Conservation (phyloP, 768 basidiomycete genomes). For the Hebeloma cylindrosporum region DNA sequence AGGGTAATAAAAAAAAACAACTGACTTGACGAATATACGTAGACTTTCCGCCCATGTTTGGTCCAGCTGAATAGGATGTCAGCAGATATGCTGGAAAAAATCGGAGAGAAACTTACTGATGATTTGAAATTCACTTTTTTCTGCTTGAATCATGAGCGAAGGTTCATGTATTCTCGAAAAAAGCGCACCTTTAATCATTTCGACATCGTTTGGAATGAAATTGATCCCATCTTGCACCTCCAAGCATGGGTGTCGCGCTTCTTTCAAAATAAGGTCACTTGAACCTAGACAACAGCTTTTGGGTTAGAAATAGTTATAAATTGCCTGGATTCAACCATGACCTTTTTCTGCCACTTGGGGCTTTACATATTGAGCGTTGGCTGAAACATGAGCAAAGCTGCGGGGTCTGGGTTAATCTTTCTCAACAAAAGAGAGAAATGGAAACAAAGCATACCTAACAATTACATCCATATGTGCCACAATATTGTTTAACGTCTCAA, state of each 20-base stretch:
- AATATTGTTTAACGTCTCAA: constrained; percentile 80
- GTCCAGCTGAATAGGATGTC: constrained; percentile 62
- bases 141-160: constrained; percentile 33
- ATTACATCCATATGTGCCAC: constrained; percentile 93
- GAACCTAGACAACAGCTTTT: constrained; percentile 48
- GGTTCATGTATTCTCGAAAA: not conserved
- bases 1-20: not conserved
- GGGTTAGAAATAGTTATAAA: not conserved
- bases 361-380: constrained; percentile 87
- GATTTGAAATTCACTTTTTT: constrained; percentile 89
- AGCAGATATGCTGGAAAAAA: not conserved
- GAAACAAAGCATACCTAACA: constrained; percentile 56
- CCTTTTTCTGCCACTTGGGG: constrained; percentile 80
- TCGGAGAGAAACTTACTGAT: constrained; percentile 59
- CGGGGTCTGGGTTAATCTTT: not conserved
- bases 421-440: not conserved
- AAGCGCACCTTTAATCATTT: constrained; percentile 81
- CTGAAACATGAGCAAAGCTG: constrained; percentile 91
- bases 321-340: constrained; percentile 25
- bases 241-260: constrained; percentile 93
- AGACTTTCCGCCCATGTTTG: constrained; percentile 99
- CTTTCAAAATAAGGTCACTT: constrained; percentile 76
- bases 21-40: constrained; percentile 88
- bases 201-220: constrained; percentile 94
- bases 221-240: constrained; percentile 95